A percentile compares a stretch with the other conserved stretches of the same genome.
Evolutionary conservation across 2,329 filamentous ascomycete species (phyloP).

Genomic region (Penicillium frequentans): DNA sequence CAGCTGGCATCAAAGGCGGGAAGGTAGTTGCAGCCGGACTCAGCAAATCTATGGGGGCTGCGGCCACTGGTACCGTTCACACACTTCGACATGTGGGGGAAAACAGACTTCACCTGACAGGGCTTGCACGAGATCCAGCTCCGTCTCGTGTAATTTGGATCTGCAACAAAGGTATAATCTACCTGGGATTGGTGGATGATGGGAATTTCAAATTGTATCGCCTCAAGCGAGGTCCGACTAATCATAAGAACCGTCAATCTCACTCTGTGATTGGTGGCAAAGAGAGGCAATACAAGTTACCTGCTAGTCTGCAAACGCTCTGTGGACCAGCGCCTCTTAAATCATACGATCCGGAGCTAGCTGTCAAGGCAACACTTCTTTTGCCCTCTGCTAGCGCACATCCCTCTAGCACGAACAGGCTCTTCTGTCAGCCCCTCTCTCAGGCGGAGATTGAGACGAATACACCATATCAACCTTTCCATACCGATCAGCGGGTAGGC

Average conservation of each 20-base stretch:
- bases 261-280: constrained; percentile 56
- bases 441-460: constrained; percentile 94
- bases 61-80: constrained; percentile 50
- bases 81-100: constrained; percentile 50
- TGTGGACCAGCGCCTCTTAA: constrained; percentile 59
- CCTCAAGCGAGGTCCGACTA: constrained; percentile 44
- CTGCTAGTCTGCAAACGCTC: constrained; percentile 59
- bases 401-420: constrained; percentile 40
- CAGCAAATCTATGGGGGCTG: constrained; percentile 52
- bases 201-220: constrained; percentile 48
- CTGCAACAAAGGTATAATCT: constrained; percentile 41
- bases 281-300: constrained; percentile 67
- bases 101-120: constrained; percentile 48
- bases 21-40: constrained; percentile 52
- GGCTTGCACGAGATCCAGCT: constrained; percentile 37
- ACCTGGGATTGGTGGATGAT: constrained; percentile 47
- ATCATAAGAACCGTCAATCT: constrained; percentile 55
- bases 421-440: constrained; percentile 58
- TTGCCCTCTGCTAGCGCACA: constrained; percentile 41
- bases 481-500: constrained; percentile 82
- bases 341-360: constrained; percentile 51
- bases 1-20: constrained; percentile 47
- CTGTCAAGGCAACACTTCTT: constrained; percentile 42
- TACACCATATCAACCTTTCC: constrained; percentile 92
- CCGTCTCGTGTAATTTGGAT: constrained; percentile 50